Conservation (phyloP, 1,284 basidiomycete genomes). For the Hortiboletus rubellus region DNA sequence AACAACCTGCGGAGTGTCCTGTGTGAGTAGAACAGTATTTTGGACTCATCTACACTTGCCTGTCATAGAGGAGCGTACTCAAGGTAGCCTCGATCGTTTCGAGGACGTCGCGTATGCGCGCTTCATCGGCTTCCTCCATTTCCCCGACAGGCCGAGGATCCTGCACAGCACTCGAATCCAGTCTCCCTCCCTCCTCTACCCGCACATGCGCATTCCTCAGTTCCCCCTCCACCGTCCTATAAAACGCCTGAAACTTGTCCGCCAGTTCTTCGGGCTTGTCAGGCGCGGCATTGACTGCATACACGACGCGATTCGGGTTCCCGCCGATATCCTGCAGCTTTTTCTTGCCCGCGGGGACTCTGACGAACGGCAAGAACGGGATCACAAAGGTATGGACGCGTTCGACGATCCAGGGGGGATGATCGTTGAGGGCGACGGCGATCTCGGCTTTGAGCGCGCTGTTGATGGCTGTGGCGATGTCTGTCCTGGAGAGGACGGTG, state of each 20-base stretch:
- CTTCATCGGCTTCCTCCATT: conserved; percentile 34
- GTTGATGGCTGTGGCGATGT: conserved; percentile 60
- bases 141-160: not conserved
- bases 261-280: conserved; percentile 54
- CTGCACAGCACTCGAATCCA: not conserved
- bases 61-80: conserved; percentile 70
- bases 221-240: conserved; percentile 58
- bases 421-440: conserved; percentile 44
- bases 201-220: conserved; percentile 32
- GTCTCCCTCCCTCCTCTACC: not conserved
- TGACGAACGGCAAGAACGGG: conserved; percentile 52
- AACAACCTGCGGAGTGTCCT: conserved; percentile 49
- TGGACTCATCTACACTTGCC: conserved; percentile 14
- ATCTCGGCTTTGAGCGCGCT: conserved; percentile 60
- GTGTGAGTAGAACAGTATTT: not conserved
- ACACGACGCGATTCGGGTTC: conserved; percentile 28
- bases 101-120: conserved; percentile 54
- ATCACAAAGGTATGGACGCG: conserved; percentile 57
- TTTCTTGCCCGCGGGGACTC: conserved; percentile 32
- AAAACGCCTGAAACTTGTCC: conserved; percentile 73
- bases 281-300: conserved; percentile 39
- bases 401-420: conserved; percentile 65
- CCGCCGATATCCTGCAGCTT: conserved; percentile 34
- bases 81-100: conserved; percentile 72
- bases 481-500: conserved; percentile 50